These are phyloP conservation scores for Sphaerobolus stellatus DNA, from an alignment of 1,284 basidiomycete species.

Conservation along the genomic window DNA sequence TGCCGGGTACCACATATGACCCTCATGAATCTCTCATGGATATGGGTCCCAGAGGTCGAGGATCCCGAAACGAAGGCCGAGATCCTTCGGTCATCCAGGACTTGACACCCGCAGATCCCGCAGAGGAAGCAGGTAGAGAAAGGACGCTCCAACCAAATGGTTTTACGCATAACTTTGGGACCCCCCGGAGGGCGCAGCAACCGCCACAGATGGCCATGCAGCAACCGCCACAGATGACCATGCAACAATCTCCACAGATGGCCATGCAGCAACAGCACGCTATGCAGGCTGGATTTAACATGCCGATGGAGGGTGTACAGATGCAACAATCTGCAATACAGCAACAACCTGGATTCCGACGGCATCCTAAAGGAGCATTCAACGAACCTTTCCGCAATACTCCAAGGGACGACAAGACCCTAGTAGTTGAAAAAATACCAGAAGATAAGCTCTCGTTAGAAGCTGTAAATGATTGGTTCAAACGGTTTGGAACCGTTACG, in stretches of 20 bases:
- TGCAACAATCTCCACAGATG: background rate
- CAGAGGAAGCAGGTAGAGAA: constrained; percentile 37
- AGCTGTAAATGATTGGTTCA: constrained; percentile 86
- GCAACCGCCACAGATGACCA: background rate
- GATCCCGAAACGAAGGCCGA: constrained; percentile 30
- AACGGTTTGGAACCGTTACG: constrained; percentile 89
- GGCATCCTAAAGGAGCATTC: constrained; percentile 51
- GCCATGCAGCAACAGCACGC: too few relatives aligned
- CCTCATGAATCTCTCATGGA: constrained; percentile 77
- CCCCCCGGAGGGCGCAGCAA: constrained; percentile 5
- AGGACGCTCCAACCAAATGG: constrained; percentile 31
- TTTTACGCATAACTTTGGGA: constrained; percentile 15
- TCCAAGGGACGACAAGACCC: constrained; percentile 71
- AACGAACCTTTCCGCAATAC: constrained; percentile 61
- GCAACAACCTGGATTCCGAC: constrained; percentile 21
- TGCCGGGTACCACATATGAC: constrained; percentile 59
- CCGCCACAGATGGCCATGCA: background rate
- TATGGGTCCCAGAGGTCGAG: constrained; percentile 42
- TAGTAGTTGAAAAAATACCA: constrained; percentile 94
- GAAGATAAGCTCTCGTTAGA: constrained; percentile 77
- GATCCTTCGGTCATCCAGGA: constrained; percentile 72
- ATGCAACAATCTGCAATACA: constrained; percentile 14
- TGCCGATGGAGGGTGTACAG: constrained; percentile 37
- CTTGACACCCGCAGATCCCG: constrained; percentile 56
- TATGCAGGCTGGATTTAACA: too few relatives aligned